Percentiles rank a stretch among this genome's conserved stretches.
These are phyloP conservation scores for Termitomyces sp. DNA, from an alignment of 768 basidiomycete genomes.

Conservation along the genomic window DNA sequence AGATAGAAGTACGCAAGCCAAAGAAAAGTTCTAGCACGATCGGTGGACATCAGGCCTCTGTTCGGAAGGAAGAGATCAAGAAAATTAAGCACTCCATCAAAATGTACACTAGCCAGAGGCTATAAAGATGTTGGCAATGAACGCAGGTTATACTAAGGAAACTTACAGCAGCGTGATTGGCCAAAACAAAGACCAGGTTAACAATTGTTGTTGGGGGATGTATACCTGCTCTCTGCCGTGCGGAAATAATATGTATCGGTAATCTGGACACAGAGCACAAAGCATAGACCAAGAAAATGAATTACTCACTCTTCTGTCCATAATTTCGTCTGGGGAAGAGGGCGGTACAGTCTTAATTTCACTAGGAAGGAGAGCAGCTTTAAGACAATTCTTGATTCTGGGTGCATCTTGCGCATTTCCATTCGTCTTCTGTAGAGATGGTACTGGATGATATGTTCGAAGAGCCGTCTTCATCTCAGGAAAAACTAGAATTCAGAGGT, in stretches of 20 bases:
- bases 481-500: conserved; percentile 51
- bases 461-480: conserved; percentile 80
- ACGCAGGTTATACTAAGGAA: neutral
- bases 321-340: conserved; percentile 69
- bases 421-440: conserved; percentile 81
- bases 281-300: neutral
- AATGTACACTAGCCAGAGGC: conserved; percentile 64
- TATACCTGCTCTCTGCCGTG: conserved; percentile 45
- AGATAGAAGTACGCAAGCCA: conserved; percentile 84
- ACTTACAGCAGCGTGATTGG: conserved; percentile 72
- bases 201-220: conserved; percentile 82
- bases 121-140: conserved; percentile 18
- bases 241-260: conserved; percentile 3
- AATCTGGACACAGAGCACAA: conserved; percentile 5
- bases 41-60: conserved; percentile 60
- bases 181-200: conserved; percentile 80
- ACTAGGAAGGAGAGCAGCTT: conserved; percentile 68
- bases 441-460: conserved; percentile 75
- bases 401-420: conserved; percentile 89
- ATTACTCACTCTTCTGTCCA: conserved; percentile 55
- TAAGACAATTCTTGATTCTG: conserved; percentile 86
- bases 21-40: conserved; percentile 75
- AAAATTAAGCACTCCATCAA: conserved; percentile 70
- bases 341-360: conserved; percentile 65
- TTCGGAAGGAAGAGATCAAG: conserved; percentile 79